These are phyloP conservation scores for Clarireedia homoeocarpa DNA, from an alignment of 2,329 filamentous ascomycete species.

Conservation along the genomic window DNA sequence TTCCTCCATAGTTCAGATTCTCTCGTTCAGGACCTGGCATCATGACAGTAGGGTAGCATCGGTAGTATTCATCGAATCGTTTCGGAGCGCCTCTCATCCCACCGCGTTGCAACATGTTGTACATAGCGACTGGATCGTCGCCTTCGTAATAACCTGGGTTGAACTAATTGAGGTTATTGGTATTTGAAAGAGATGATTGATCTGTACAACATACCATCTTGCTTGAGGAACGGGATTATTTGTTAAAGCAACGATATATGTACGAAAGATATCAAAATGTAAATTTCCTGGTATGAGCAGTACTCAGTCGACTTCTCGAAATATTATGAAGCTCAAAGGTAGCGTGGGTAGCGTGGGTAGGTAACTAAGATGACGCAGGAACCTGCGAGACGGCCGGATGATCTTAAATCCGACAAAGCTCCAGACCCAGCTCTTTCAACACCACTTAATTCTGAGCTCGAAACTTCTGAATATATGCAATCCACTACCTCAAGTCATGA, in stretches of 20 bases:
- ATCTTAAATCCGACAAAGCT: constrained; percentile 9
- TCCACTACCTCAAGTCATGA: constrained; percentile 37
- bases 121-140: constrained; percentile 27
- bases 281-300: not conserved
- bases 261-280: too few relatives aligned
- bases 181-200: not conserved
- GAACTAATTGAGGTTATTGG: constrained; percentile 20
- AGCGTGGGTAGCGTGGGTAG: not conserved
- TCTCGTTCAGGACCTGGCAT: constrained; percentile 82
- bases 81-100: constrained; percentile 40
- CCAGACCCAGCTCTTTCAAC: not conserved
- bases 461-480: not conserved
- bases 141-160: constrained; percentile 23
- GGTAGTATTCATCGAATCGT: constrained; percentile 97
- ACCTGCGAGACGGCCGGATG: constrained; percentile 1
- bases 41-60: constrained; percentile 94
- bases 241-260: too few relatives aligned
- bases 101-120: constrained; percentile 25
- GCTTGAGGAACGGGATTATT: not conserved
- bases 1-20: constrained; percentile 91
- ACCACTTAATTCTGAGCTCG: not conserved
- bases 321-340: not conserved
- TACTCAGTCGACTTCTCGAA: not conserved
- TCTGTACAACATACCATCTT: constrained; percentile 17
- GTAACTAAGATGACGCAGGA: constrained; percentile 9